Evolutionary conservation across 2,329 filamentous ascomycete genomes (phyloP).

Genomic region (Colletotrichum tofieldiae): DNA sequence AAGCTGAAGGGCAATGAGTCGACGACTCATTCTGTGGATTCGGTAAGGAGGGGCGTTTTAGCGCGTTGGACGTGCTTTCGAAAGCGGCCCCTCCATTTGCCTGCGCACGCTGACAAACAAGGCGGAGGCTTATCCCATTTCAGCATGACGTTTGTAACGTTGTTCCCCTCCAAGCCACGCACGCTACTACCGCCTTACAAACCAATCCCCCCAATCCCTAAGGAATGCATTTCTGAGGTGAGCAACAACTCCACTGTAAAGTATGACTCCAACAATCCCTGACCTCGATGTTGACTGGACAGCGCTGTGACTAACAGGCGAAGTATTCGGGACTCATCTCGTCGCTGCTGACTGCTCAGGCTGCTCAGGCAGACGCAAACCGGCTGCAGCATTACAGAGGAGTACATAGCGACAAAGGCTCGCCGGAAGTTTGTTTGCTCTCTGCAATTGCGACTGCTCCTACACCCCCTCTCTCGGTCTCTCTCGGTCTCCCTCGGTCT

Average conservation of each 20-base stretch:
- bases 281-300: neutral
- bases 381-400: slow-evolving; percentile 12
- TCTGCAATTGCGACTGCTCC: slow-evolving; percentile 4
- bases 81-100: neutral
- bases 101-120: slow-evolving; percentile 21
- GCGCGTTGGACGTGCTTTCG: neutral
- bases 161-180: slow-evolving; percentile 10
- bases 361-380: slow-evolving; percentile 20
- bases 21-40: neutral
- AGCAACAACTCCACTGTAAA: slow-evolving; percentile 14
- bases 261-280: slow-evolving; percentile 20
- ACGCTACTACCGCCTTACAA: neutral
- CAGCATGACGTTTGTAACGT: slow-evolving; percentile 20
- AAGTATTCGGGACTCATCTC: slow-evolving; percentile 8
- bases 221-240: slow-evolving; percentile 11
- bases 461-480: neutral
- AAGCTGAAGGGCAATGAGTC: neutral
- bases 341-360: slow-evolving; percentile 17
- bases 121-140: slow-evolving; percentile 2
- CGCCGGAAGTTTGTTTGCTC: slow-evolving; percentile 34
- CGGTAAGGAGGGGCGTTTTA: neutral
- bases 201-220: slow-evolving; percentile 2
- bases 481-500: neutral
- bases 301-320: slow-evolving; percentile 34
- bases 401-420: slow-evolving; percentile 37